These are phyloP conservation scores for Daucus carota DNA, from an alignment of 129 eudicot genomes.

Conservation along the genomic window DH1_v3.0 NC_030381.2:44799501-44800000, in stretches of 20 bases:
- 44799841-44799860: too few species aligned
- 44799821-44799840: not conserved
- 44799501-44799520: constrained; percentile 62
- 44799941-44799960: not conserved
- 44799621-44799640: not conserved
- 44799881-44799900: too few species aligned
- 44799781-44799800: not conserved
- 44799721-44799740: not conserved
- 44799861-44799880: too few species aligned
- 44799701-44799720: not conserved
- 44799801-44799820: not conserved
- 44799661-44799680: not conserved
- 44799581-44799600: not conserved
- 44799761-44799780: not conserved
- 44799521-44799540: constrained; percentile 80
- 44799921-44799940: not conserved
- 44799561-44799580: not conserved
- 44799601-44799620: not conserved
- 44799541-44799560: constrained; percentile 1
- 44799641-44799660: not conserved
- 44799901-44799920: not conserved
- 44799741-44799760: not conserved
- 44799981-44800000: not conserved
- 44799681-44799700: not conserved
- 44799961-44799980: not conserved